Conservation (phyloP, 305 asterid genomes). For the Fraxinus sp. region DNA sequence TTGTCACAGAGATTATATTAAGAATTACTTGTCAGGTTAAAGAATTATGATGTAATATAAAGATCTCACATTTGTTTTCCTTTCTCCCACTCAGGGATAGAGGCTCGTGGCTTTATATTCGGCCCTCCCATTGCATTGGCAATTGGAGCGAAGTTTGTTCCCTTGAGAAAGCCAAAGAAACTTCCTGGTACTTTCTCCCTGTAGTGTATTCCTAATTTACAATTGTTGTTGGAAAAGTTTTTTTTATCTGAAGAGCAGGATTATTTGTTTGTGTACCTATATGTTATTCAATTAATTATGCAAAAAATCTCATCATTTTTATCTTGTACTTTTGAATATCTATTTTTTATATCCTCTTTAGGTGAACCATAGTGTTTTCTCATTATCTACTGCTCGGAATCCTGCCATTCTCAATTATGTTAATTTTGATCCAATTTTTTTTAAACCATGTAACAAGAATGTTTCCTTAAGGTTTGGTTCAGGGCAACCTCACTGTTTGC, state of each 20-base stretch:
- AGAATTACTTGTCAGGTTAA: background rate
- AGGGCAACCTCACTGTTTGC: background rate
- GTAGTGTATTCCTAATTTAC: background rate
- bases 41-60: background rate
- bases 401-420: background rate
- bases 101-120: constrained; percentile 82
- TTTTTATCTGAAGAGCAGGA: background rate
- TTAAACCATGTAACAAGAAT: background rate
- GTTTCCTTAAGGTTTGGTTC: background rate
- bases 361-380: background rate
- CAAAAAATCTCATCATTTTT: background rate
- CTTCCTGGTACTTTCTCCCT: constrained; percentile 51
- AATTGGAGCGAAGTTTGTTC: constrained; percentile 85
- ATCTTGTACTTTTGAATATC: background rate
- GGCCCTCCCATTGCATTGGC: constrained; percentile 85
- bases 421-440: background rate
- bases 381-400: background rate
- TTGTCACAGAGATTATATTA: background rate
- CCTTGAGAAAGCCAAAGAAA: constrained; percentile 73
- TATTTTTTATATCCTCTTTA: background rate
- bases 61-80: background rate
- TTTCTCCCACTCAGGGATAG: constrained; percentile 49
- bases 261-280: background rate
- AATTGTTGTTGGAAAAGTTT: background rate
- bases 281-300: background rate